These are phyloP conservation scores for Boletus fagicola DNA, from an alignment of 768 basidiomycete species.

Conservation along the genomic window DNA sequence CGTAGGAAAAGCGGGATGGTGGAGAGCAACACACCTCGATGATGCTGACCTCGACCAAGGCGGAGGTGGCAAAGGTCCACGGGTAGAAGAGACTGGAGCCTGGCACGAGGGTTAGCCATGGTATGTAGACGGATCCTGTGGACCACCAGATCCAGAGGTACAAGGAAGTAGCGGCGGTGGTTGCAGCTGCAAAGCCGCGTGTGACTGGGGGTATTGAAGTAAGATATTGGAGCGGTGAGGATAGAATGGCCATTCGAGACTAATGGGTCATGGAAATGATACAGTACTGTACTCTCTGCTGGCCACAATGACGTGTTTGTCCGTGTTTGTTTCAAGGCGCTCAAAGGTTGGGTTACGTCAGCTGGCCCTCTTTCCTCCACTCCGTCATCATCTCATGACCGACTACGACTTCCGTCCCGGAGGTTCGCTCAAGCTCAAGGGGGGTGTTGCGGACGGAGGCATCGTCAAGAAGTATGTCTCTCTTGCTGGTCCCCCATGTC, in stretches of 20 bases:
- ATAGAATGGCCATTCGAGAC: constrained; percentile 66
- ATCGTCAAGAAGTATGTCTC: constrained; percentile 74
- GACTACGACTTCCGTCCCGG: constrained; percentile 85
- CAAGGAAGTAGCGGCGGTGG: constrained; percentile 53
- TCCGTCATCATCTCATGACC: constrained; percentile 50
- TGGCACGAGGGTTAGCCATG: constrained; percentile 79
- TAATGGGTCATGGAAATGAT: constrained; percentile 15
- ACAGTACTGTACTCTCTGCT: neutral
- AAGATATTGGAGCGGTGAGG: constrained; percentile 66
- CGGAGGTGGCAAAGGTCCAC: constrained; percentile 92
- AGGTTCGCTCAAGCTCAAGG: constrained; percentile 88
- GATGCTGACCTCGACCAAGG: constrained; percentile 79
- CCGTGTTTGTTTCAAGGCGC: constrained; percentile 19
- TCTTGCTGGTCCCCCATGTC: neutral
- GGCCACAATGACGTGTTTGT: constrained; percentile 21
- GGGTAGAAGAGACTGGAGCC: constrained; percentile 81
- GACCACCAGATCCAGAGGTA: constrained; percentile 68
- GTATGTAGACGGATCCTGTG: constrained; percentile 41
- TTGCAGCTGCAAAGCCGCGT: constrained; percentile 64
- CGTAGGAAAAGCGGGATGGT: neutral
- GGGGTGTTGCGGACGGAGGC: constrained; percentile 74
- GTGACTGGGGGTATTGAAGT: constrained; percentile 78
- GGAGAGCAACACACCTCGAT: constrained; percentile 63
- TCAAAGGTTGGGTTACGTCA: constrained; percentile 31
- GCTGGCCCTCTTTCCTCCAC: constrained; percentile 16